Conservation (phyloP, 23 red algal species). For the Chondrus crispus region DNA sequence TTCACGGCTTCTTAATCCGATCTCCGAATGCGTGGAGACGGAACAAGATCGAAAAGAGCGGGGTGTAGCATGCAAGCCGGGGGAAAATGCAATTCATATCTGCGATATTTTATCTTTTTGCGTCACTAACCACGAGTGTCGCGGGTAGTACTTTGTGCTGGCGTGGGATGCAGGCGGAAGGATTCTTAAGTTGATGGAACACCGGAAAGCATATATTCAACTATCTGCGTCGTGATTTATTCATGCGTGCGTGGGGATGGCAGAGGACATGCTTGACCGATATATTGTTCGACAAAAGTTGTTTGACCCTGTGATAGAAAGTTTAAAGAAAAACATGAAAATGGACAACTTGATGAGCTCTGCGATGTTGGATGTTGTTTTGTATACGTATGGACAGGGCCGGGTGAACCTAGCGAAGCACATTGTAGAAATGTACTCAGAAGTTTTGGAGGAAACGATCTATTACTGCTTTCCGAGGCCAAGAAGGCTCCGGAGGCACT, state of each 20-base stretch:
- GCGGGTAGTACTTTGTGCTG: slow-evolving; percentile 62
- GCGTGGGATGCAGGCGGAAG: slow-evolving; percentile 35
- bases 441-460: slow-evolving; percentile 25
- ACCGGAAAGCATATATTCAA: slow-evolving; percentile 4
- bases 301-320: slow-evolving; percentile 31
- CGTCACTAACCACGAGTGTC: slow-evolving; percentile 42
- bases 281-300: slow-evolving; percentile 29
- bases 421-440: slow-evolving; percentile 32
- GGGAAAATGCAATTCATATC: slow-evolving; percentile 24
- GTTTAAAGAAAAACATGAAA: slow-evolving; percentile 21
- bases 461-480: slow-evolving; percentile 29
- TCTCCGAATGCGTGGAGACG: neutral
- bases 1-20: slow-evolving; percentile 7
- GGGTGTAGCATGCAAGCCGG: neutral
- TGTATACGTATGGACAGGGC: neutral
- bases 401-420: slow-evolving; percentile 26
- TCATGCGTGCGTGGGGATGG: slow-evolving; percentile 49
- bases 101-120: slow-evolving; percentile 63
- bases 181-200: slow-evolving; percentile 13
- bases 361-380: slow-evolving; percentile 55
- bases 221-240: slow-evolving; percentile 48
- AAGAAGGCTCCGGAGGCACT: too few species aligned
- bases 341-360: slow-evolving; percentile 61
- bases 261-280: slow-evolving; percentile 45
- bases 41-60: neutral